Evolutionary conservation across 306 rosid species (phyloP).

Genomic region (Arachis stenosperma): DNA sequence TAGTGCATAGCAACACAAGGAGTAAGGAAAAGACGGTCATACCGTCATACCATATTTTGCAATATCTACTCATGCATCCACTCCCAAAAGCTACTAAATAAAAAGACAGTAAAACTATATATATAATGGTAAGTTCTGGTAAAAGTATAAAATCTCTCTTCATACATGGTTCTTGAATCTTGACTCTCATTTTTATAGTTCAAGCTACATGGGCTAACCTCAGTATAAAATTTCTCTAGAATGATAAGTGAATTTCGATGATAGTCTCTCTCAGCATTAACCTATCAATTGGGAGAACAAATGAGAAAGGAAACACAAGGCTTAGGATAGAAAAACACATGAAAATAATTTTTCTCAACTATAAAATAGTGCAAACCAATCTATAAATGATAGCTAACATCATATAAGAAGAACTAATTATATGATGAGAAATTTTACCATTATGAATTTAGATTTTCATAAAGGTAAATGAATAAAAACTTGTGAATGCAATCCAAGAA

Average conservation of each 20-base stretch:
- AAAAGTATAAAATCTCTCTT: too few relatives aligned
- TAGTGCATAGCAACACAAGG: too few relatives aligned
- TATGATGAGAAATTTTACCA: slow-evolving; percentile 11
- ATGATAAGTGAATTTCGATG: slow-evolving; percentile 74
- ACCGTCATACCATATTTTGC: too few relatives aligned
- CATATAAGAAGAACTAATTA: slow-evolving; percentile 6
- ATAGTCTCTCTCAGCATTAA: slow-evolving; percentile 80
- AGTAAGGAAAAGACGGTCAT: too few relatives aligned
- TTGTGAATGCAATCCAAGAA: too few relatives aligned
- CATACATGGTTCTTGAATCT: too few relatives aligned
- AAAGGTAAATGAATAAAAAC: not conserved
- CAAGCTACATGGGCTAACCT: slow-evolving; percentile 55
- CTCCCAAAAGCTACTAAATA: too few relatives aligned
- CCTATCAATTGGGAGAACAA: slow-evolving; percentile 53
- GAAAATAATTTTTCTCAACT: slow-evolving; percentile 1
- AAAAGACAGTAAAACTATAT: too few relatives aligned
- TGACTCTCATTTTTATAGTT: not conserved
- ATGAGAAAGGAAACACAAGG: not conserved
- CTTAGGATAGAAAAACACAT: not conserved
- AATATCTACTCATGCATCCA: too few relatives aligned
- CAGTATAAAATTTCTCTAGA: slow-evolving; percentile 73
- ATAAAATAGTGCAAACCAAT: slow-evolving; percentile 16
- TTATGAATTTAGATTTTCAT: slow-evolving; percentile 9
- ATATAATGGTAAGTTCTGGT: too few relatives aligned
- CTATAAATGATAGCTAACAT: slow-evolving; percentile 23